Evolutionary conservation across 2,329 filamentous ascomycete species (phyloP).

Genomic region (Botrytis deweyae): DNA sequence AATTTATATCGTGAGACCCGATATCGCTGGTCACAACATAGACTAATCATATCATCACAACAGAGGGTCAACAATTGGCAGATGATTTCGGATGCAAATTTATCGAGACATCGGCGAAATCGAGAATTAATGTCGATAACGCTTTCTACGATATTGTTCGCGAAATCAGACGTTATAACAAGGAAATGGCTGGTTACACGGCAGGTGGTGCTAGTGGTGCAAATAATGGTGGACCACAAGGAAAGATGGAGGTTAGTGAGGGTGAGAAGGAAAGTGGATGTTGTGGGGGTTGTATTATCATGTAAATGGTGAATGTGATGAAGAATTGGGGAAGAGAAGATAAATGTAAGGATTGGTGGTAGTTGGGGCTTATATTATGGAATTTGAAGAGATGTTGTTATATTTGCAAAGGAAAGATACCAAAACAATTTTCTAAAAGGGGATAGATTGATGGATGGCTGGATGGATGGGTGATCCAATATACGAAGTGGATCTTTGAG

Average conservation of each 20-base stretch:
- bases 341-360: slow-evolving; percentile 1
- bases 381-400: slow-evolving; percentile 2
- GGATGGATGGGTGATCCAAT: not conserved
- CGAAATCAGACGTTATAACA: slow-evolving; percentile 97
- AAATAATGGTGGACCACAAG: slow-evolving; percentile 55
- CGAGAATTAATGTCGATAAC: slow-evolving; percentile 96
- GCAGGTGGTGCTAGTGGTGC: slow-evolving; percentile 63
- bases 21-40: not conserved
- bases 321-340: not conserved
- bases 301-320: slow-evolving; percentile 56
- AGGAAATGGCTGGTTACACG: slow-evolving; percentile 89
- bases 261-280: slow-evolving; percentile 67
- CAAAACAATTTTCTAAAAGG: slow-evolving; percentile 8
- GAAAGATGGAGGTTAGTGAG: slow-evolving; percentile 77
- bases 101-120: slow-evolving; percentile 98
- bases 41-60: slow-evolving; percentile 14
- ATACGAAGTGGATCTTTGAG: slow-evolving; percentile 7
- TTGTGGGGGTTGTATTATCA: slow-evolving; percentile 73
- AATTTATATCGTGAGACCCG: slow-evolving; percentile 27
- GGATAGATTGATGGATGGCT: slow-evolving; percentile 1
- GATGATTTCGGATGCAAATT: slow-evolving; percentile 93
- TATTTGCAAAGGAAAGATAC: slow-evolving; percentile 21
- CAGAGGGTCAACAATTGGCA: slow-evolving; percentile 88
- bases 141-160: slow-evolving; percentile 98
- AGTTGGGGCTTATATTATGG: slow-evolving; percentile 16